Evolutionary conservation across 169 alveolate genomes (phyloP).

Genomic region (Besnoitia besnoiti): DNA sequence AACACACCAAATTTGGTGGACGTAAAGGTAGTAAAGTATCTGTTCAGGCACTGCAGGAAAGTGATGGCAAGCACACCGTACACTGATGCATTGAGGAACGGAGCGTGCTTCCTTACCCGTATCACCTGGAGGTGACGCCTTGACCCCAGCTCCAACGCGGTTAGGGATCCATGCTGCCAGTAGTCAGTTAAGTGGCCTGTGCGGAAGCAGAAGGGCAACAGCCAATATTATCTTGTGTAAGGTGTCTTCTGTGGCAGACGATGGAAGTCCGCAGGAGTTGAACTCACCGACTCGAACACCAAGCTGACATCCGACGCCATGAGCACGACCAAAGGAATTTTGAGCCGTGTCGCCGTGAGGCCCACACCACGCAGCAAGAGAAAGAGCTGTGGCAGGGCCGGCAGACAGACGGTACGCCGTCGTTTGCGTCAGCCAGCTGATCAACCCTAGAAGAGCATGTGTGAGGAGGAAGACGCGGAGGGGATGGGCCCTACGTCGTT

Average conservation of each 20-base stretch:
- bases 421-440: neutral
- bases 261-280: too few relatives aligned
- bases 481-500: neutral
- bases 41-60: neutral
- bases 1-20: neutral
- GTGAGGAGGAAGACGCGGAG: neutral
- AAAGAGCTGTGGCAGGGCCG: neutral
- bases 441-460: neutral
- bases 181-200: neutral
- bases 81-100: neutral
- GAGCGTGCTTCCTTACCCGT: neutral
- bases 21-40: neutral
- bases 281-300: too few relatives aligned
- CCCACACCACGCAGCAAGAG: neutral
- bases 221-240: too few relatives aligned
- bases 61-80: neutral
- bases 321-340: neutral
- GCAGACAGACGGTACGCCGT: neutral
- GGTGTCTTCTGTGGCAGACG: too few relatives aligned
- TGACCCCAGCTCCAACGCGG: conserved; percentile 14
- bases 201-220: too few relatives aligned
- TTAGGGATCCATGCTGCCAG: neutral
- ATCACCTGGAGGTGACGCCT: conserved; percentile 8
- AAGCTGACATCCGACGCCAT: neutral
- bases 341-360: neutral